Base-by-base conservation (phyloP, 768 basidiomycete genomes). In the Clitopilus passeckerianus region DNA sequence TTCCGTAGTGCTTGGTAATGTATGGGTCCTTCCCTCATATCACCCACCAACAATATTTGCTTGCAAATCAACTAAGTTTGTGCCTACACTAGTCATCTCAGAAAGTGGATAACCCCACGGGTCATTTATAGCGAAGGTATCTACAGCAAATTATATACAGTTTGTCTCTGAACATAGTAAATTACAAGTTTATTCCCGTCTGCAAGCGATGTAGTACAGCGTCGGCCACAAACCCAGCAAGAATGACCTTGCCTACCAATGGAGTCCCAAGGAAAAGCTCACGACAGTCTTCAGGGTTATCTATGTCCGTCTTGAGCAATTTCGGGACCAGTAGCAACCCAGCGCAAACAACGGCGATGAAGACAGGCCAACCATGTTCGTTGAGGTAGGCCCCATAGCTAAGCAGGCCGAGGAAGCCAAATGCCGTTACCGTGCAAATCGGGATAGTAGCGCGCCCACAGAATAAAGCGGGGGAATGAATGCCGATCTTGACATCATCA, bases 401-500 rank as follows among this genome's bases (percentile, higher is more conserved):
- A 30, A 86, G 72, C 53, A 75, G 65, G 5, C 67, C 71, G 56
- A 86, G 62, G 68, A 86, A 84, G 0, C 69, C 64, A 0, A 76
- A 57, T 0, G 80, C 76, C 59, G 84, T 80, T 56, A 62, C 61
- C 20, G 75, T 66, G 53, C 85, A 78, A 62, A 85, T 73, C 5
- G 79, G 75, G 24, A 80, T 73, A 2, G 84, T 80, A 18, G 70
- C 68, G 15, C 73, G 65, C 3, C 77, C 80, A 63, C 83, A 83
- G 34, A 83, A 75, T 30, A 86, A 71, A 1, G 86, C 85, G 54
- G 80, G 83, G 15, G 85, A 86, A 67, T 82, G 77, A 56, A 88
- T 77, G 24, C 83, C 83, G 16, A 79, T 82, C 43, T 74, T 71
- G 34, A 78, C 64, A 66, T 87, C 86, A 70, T 87, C 86, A 23